A percentile compares a stretch with the other conserved stretches of the same genome.
Conservation (phyloP, 768 basidiomycete species). For the Trametes cingulata region DNA sequence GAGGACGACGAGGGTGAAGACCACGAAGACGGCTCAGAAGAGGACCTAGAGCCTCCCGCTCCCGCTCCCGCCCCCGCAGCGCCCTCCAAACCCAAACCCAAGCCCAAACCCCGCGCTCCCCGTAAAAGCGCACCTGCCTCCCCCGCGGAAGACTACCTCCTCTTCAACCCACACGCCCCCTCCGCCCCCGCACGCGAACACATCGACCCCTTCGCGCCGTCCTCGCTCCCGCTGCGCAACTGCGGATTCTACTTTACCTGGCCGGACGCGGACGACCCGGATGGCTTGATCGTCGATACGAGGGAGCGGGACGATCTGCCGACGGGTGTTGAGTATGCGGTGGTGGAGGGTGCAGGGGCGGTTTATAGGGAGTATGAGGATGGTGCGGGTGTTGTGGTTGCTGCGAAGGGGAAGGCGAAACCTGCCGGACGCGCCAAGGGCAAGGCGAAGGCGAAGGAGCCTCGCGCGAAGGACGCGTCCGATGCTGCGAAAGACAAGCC, state of each 20-base stretch:
- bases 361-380: conserved; percentile 1
- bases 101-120: no score
- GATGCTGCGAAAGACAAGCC: no score
- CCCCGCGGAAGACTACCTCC: not conserved
- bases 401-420: no score
- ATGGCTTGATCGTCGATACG: conserved; percentile 16
- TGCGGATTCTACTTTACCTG: conserved; percentile 29
- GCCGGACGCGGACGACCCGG: conserved; percentile 29
- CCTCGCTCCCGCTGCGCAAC: conserved; percentile 9
- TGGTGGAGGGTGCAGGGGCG: not conserved
- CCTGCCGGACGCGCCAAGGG: not conserved
- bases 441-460: not conserved
- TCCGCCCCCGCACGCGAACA: not conserved
- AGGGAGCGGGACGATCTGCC: conserved; percentile 3
- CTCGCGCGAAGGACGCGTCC: no score
- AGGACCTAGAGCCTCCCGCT: no score
- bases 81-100: no score
- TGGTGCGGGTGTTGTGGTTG: not conserved
- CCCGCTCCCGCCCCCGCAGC: no score
- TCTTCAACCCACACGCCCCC: conserved; percentile 2
- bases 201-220: conserved; percentile 3
- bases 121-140: no score
- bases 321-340: not conserved
- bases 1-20: not conserved
- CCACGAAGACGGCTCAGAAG: not conserved